Evolutionary conservation across 495 filamentous ascomycete species (phyloP).

Genomic region (Penicillium steckii): DNA sequence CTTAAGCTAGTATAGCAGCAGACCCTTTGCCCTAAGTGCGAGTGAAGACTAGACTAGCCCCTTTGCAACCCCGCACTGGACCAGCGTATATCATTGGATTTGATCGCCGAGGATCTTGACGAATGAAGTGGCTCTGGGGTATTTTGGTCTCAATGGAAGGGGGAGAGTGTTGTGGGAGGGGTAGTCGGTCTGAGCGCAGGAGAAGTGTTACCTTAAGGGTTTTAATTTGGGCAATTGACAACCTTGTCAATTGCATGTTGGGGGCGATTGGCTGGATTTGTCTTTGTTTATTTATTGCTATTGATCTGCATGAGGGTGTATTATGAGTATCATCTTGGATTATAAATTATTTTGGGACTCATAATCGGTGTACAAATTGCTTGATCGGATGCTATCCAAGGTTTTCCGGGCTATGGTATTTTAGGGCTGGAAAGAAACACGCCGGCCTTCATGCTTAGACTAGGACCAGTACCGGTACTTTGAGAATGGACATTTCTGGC

Average conservation of each 20-base stretch:
- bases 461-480: too few relatives aligned
- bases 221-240: neutral
- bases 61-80: conserved; percentile 1
- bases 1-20: neutral
- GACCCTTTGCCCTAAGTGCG: neutral
- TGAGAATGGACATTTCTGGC: too few relatives aligned
- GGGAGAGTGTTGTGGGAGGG: neutral
- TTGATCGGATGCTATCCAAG: too few relatives aligned
- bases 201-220: neutral
- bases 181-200: conserved; percentile 1
- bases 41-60: neutral
- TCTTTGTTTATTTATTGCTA: too few relatives aligned
- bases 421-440: too few relatives aligned
- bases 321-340: too few relatives aligned
- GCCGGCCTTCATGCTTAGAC: too few relatives aligned
- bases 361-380: too few relatives aligned
- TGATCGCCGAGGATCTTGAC: neutral
- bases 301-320: too few relatives aligned
- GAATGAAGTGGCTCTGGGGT: neutral
- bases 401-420: too few relatives aligned
- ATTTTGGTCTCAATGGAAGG: neutral
- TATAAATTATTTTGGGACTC: too few relatives aligned
- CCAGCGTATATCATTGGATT: neutral
- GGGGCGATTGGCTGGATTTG: neutral
- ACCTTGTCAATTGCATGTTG: neutral